Percentiles rank a stretch among this genome's conserved stretches.
Conservation (phyloP, 331 rosid genomes). For the Cucumis variabilis region DNA sequence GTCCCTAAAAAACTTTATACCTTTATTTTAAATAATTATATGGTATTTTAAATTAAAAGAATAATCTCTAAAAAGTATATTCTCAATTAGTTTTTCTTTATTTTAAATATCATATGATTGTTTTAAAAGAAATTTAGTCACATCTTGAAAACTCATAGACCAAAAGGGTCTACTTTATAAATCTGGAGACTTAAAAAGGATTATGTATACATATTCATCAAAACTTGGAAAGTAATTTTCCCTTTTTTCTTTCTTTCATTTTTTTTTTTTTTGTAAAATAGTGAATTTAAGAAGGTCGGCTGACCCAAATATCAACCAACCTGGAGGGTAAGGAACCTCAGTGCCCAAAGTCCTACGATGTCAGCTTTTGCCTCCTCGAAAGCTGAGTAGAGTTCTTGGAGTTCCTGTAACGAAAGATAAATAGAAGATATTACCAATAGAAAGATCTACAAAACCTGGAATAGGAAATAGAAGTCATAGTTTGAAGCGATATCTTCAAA, state of each 20-base stretch:
- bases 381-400: conserved; percentile 93
- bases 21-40: too few species aligned
- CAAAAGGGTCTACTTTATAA: too few species aligned
- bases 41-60: too few species aligned
- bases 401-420: conserved; percentile 65
- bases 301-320: conserved; percentile 44
- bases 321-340: conserved; percentile 74
- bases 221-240: too few species aligned
- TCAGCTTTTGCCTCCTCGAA: conserved; percentile 98
- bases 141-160: too few species aligned
- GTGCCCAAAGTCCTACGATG: conserved; percentile 97
- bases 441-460: conserved; percentile 2
- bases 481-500: not conserved
- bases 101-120: too few species aligned
- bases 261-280: not conserved
- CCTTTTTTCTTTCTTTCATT: not conserved
- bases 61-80: too few species aligned
- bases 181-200: too few species aligned
- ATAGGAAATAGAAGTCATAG: not conserved
- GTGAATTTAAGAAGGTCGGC: not conserved
- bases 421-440: conserved; percentile 2
- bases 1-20: too few species aligned
- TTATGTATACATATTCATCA: too few species aligned
- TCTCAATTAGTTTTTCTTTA: too few species aligned
- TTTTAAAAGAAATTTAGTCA: too few species aligned